Base-by-base conservation (phyloP, 306 rosid species). In the Astragalus glycyphyllos region DNA sequence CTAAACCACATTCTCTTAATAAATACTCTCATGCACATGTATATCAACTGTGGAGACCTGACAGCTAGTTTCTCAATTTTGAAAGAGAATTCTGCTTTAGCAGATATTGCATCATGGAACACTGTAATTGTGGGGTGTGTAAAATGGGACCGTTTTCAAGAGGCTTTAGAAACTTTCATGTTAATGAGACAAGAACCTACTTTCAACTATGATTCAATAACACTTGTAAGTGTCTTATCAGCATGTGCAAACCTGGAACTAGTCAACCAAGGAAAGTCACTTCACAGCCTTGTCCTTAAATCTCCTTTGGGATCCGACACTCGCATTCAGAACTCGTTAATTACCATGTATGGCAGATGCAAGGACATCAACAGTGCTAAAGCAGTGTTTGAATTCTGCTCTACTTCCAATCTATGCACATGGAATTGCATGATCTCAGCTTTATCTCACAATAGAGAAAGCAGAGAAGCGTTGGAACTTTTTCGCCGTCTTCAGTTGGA, bases 401-500 rank as follows among this genome's bases (percentile, higher is more conserved):
- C 54, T 7, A 69, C 10, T 76, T 75, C 55, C 65, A 86, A 83
- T 64, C 79, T 83, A 48, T 86, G 90, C 79, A 75, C 90, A 41
- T 86, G 87, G 87, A 86, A 86, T 70, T 86, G 87, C 81, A 72
- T 86, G 77, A 78, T 86, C 62, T 86, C 90, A 40, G 82, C 77
- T 69, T 73, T 80, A 58, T 78, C 87, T 58, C 87, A 83, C 58
- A 86, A 81, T 41, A 69, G 56, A 75, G 79, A 80, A 65, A 72
- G 82, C 56, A 76, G 73, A 80, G 83, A 67, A 65, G 86, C 87
- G 55, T 9, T 86, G 71, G 82, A 72, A 49, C 69, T 83, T 31
- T 86, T 86, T 68, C 64, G 7, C 5, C 11, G 14, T 69, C 80
- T 86, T 59, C 82, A 20, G 17, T 78, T 75, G 34, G 63, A 65